These are phyloP conservation scores for Phenoliferia sp. DNA, from an alignment of 1,284 basidiomycete species.

Conservation along the genomic window DNA sequence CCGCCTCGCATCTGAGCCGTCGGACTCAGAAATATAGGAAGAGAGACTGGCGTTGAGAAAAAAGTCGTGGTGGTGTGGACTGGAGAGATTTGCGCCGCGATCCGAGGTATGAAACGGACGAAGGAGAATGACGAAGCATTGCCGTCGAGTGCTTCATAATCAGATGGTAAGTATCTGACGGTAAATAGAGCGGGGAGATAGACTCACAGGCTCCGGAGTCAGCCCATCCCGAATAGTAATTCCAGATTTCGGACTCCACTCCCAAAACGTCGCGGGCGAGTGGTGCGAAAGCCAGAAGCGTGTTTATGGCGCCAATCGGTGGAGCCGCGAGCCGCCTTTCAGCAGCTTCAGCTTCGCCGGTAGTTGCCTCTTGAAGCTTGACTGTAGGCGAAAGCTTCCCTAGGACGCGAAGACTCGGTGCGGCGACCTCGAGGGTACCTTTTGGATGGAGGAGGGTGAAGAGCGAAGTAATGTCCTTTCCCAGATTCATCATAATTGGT, in stretches of 20 bases:
- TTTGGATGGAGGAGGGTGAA: not conserved
- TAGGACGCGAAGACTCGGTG: not conserved
- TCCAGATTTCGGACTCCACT: not conserved
- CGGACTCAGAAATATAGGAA: constrained; percentile 80
- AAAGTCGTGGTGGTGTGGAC: constrained; percentile 72
- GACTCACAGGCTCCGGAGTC: not conserved
- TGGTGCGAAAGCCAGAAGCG: not conserved
- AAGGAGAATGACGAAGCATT: constrained; percentile 61
- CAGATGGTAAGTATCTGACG: not conserved
- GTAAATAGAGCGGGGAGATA: not conserved
- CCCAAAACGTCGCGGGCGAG: not conserved
- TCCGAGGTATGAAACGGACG: constrained; percentile 74
- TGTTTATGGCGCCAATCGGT: not conserved
- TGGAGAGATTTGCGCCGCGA: constrained; percentile 63
- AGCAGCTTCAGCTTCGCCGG: not conserved
- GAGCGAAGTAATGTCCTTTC: not conserved
- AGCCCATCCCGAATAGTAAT: not conserved
- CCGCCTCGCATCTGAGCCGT: constrained; percentile 51
- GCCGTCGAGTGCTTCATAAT: not conserved
- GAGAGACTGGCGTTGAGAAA: constrained; percentile 66
- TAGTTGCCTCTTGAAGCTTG: not conserved
- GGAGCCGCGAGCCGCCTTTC: not conserved
- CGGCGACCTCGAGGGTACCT: not conserved
- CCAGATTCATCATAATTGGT: not conserved
- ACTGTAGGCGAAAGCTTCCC: not conserved